These are phyloP conservation scores for Pugionium cornutum DNA, from an alignment of 345 rosid genomes.

Conservation along the genomic window DNA sequence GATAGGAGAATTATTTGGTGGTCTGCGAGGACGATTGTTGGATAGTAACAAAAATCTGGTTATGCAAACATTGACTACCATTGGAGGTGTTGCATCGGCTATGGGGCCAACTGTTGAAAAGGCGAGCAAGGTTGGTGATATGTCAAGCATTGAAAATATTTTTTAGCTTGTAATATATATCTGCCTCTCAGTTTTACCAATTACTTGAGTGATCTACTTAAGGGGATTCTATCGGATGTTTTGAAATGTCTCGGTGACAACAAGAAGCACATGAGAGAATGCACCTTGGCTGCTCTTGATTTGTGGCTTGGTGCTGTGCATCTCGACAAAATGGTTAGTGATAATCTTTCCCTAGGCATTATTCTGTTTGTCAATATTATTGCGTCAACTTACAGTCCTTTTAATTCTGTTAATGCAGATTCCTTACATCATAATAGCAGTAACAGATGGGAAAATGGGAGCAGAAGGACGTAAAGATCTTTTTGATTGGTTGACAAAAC, in stretches of 20 bases:
- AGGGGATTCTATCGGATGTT: slow-evolving; percentile 92
- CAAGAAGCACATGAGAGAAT: slow-evolving; percentile 99
- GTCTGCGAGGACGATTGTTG: slow-evolving; percentile 82
- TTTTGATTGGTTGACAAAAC: slow-evolving; percentile 95
- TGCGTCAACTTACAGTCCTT: slow-evolving; percentile 6
- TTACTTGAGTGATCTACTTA: slow-evolving; percentile 38
- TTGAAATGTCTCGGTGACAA: slow-evolving; percentile 96
- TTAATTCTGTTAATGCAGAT: slow-evolving; percentile 54
- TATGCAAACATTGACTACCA: slow-evolving; percentile 75
- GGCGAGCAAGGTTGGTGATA: slow-evolving; percentile 77
- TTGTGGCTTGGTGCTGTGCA: slow-evolving; percentile 92
- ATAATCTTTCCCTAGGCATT: slow-evolving; percentile 10
- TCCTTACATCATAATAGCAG: slow-evolving; percentile 70
- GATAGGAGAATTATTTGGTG: slow-evolving; percentile 89
- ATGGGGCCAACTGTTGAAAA: slow-evolving; percentile 90
- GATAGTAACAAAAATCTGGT: slow-evolving; percentile 97
- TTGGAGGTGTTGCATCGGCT: slow-evolving; percentile 85
- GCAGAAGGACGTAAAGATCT: slow-evolving; percentile 99
- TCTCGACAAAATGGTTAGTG: slow-evolving; percentile 90
- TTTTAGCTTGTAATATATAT: neutral
- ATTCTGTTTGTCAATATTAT: slow-evolving; percentile 22
- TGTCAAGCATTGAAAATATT: slow-evolving; percentile 22
- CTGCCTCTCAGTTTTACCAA: slow-evolving; percentile 32
- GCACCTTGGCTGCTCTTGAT: slow-evolving; percentile 80
- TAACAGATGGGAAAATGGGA: slow-evolving; percentile 86